Evolutionary conservation across 208 protist genomes (phyloP).

Genomic region (Naegleria gruberi): DNA sequence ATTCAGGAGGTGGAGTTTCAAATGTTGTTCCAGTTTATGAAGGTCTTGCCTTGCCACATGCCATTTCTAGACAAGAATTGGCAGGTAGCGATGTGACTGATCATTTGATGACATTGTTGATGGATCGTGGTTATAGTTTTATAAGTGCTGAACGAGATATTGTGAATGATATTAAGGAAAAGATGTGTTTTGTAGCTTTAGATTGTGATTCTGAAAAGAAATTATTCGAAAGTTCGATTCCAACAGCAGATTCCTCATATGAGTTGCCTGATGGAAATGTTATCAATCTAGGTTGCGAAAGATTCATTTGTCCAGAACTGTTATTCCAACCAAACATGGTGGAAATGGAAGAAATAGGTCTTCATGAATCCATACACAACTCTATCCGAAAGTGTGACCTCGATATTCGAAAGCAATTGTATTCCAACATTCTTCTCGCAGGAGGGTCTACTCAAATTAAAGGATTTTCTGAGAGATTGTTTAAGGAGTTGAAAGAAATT

Average conservation of each 20-base stretch:
- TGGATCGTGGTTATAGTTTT: slow-evolving; percentile 59
- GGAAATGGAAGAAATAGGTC: slow-evolving; percentile 48
- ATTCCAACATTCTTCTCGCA: slow-evolving; percentile 81
- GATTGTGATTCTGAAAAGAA: slow-evolving; percentile 52
- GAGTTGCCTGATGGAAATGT: not conserved
- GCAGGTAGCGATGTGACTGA: slow-evolving; percentile 62
- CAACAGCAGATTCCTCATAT: not conserved
- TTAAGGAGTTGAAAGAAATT: slow-evolving; percentile 46
- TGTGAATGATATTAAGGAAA: slow-evolving; percentile 66
- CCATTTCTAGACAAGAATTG: slow-evolving; percentile 36
- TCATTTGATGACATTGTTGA: slow-evolving; percentile 39
- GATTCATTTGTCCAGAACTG: not conserved
- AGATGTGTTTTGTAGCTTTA: slow-evolving; percentile 45
- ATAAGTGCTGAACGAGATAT: slow-evolving; percentile 50
- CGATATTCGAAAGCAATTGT: slow-evolving; percentile 68
- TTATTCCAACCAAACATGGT: not conserved
- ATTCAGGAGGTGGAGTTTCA: slow-evolving; percentile 71
- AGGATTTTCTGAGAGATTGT: slow-evolving; percentile 63
- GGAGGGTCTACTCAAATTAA: slow-evolving; percentile 74
- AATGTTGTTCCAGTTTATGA: slow-evolving; percentile 78
- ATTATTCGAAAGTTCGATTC: no score
- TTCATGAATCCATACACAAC: not conserved
- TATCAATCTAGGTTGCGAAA: not conserved
- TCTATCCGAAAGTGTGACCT: slow-evolving; percentile 75
- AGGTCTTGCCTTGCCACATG: slow-evolving; percentile 69